Percentiles rank a stretch among this genome's conserved stretches.
Evolutionary conservation across 192 early-diverging fungal species (phyloP).

Genomic region (Backusella sp.): DNA sequence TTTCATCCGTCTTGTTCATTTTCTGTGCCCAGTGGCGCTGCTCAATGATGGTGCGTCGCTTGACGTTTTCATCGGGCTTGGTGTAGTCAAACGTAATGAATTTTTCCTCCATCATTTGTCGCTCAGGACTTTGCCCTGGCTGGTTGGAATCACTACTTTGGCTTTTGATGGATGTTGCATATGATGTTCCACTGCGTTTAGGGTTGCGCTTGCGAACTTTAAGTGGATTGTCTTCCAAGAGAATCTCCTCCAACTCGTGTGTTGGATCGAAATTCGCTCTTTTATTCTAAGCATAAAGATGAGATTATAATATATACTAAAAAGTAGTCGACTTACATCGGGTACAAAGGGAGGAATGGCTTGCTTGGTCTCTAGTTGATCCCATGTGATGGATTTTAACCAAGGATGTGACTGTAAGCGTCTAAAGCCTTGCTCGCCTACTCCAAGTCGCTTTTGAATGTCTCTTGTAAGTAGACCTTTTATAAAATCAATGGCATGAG

Average conservation of each 20-base stretch:
- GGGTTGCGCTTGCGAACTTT: constrained; percentile 68
- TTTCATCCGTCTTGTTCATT: constrained; percentile 22
- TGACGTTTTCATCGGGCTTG: constrained; percentile 44
- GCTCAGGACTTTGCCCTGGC: constrained; percentile 39
- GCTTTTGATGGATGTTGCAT: constrained; percentile 22
- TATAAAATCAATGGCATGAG: constrained; percentile 53
- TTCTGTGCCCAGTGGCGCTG: constrained; percentile 29
- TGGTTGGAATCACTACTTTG: constrained; percentile 28
- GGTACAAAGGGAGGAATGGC: constrained; percentile 81
- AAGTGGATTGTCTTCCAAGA: constrained; percentile 94
- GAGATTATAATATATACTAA: neutral
- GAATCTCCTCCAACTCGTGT: constrained; percentile 93
- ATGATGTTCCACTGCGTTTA: constrained; percentile 28
- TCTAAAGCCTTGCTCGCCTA: constrained; percentile 68
- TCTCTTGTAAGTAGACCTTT: constrained; percentile 47
- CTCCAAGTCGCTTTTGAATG: constrained; percentile 73
- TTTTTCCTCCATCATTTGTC: constrained; percentile 79
- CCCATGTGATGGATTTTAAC: constrained; percentile 79
- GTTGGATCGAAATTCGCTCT: constrained; percentile 94
- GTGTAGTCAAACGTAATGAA: constrained; percentile 75
- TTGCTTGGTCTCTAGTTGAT: constrained; percentile 65
- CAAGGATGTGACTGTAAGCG: constrained; percentile 75
- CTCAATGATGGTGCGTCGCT: constrained; percentile 4
- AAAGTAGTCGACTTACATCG: constrained; percentile 55
- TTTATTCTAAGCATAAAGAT: constrained; percentile 55